Evolutionary conservation across 1,284 basidiomycete genomes (phyloP).

Genomic region (Xerocomus amazonicus): DNA sequence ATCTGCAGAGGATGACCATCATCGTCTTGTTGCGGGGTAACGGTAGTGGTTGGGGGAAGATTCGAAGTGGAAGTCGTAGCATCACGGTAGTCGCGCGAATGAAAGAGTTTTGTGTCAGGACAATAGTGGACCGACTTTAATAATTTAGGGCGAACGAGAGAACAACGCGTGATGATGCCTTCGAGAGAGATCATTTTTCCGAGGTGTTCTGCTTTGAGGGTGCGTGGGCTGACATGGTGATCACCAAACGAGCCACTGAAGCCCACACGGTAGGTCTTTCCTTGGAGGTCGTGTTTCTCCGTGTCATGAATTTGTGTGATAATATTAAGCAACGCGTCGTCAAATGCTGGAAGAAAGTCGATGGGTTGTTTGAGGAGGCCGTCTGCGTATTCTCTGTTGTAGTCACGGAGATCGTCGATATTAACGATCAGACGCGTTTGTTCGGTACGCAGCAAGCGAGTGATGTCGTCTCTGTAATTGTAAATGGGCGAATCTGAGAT

Average conservation of each 20-base stretch:
- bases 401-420: conserved; percentile 94
- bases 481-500: conserved; percentile 71
- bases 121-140: conserved; percentile 96
- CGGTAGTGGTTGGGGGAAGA: conserved; percentile 85
- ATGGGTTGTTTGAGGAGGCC: conserved; percentile 88
- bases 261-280: conserved; percentile 85
- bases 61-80: conserved; percentile 83
- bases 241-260: conserved; percentile 98
- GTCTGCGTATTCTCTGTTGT: conserved; percentile 78
- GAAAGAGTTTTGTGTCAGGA: conserved; percentile 80
- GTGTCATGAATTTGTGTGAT: conserved; percentile 76
- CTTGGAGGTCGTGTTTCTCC: conserved; percentile 80
- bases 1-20: conserved; percentile 85
- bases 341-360: conserved; percentile 89
- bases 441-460: conserved; percentile 80
- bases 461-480: conserved; percentile 88
- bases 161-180: conserved; percentile 98
- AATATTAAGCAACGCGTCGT: conserved; percentile 77
- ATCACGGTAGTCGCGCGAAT: conserved; percentile 91
- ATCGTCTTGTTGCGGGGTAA: conserved; percentile 90
- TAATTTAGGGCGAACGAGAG: conserved; percentile 98
- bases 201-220: conserved; percentile 83
- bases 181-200: conserved; percentile 97
- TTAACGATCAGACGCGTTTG: conserved; percentile 92
- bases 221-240: conserved; percentile 95